Evolutionary conservation across 176 grass and related monocot species (phyloP), one percentile per base, ranked within the genome.

Genomic region (Canna indica): DNA sequence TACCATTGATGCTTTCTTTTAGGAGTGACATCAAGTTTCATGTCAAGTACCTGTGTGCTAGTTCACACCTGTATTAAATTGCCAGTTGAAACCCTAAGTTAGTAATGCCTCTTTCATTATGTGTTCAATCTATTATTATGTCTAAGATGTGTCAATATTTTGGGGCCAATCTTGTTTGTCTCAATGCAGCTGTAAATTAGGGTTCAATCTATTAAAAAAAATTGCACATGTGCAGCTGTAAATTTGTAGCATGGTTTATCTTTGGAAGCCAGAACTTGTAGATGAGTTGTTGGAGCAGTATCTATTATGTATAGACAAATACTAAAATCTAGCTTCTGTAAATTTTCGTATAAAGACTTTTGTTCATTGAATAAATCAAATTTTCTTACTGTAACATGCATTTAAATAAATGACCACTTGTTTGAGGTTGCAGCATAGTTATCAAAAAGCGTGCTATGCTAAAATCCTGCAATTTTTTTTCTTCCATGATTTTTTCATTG

Each of bases 1-100:
- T 44, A 79, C 78, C 59, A 44, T 67, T 79, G 86, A 78, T 52
- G 75, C 32, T 59, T 96, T 84, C 66, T 96, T 96, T 50, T 25
- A 38, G 22, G 35, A 66, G 34, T 25, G 33, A 38, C 9, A 6
- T 39, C 18, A 1, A 39, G 15, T 38, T 38, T 1, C 63, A 17
- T 24, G 17, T 18, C 58, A 65, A 31, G 61, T 33, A 4, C 20
- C 16, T 30, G 32, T 36, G 13, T 17, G 29, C 17, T 1, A 64
- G 17, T 7, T 36, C 30, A 36, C 0, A 22, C 4, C 16, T 7
- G 30, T 11, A 5, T 22, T 36, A 3, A 22, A n/a, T 17, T 64
- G 29, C 61, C 32, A 64, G 1, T 64, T 64, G 32, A 30, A 59
- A 59, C 62, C 34, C 3, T 1, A 63, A 36, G 14, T 36, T n/a